Evolutionary conservation across 345 rosid species (phyloP).

Genomic region (Limnanthes douglasii): DNA sequence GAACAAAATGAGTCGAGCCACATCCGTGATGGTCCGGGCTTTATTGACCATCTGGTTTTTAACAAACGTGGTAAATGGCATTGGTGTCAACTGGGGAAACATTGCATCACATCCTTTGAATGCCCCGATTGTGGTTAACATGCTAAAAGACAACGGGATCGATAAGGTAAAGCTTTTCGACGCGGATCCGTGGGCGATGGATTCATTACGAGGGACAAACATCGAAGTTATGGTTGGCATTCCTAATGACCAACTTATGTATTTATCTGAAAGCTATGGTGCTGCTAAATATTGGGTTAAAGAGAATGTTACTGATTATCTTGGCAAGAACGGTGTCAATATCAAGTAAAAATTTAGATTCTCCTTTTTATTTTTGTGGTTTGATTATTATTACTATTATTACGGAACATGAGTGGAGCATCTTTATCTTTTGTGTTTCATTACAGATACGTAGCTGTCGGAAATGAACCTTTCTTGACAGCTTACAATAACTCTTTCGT

Average conservation of each 20-base stretch:
- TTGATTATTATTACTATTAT: not conserved
- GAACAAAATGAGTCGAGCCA: no score
- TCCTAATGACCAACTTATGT: constrained; percentile 41
- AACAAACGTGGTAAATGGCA: constrained; percentile 14
- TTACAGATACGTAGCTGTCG: constrained; percentile 69
- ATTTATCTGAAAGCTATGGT: constrained; percentile 14
- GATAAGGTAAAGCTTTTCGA: constrained; percentile 71
- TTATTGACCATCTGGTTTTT: constrained; percentile 16
- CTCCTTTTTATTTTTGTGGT: not conserved
- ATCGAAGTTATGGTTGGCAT: constrained; percentile 79
- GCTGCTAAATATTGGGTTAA: constrained; percentile 62
- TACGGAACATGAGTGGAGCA: no score
- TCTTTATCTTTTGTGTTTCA: not conserved
- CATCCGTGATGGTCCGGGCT: no score
- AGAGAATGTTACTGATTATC: constrained; percentile 38
- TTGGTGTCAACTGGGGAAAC: constrained; percentile 83
- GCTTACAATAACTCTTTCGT: constrained; percentile 42
- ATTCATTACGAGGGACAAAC: constrained; percentile 29
- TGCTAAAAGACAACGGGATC: constrained; percentile 67
- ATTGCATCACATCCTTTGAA: constrained; percentile 46
- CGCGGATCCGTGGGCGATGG: constrained; percentile 36
- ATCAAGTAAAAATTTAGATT: constrained; percentile 30
- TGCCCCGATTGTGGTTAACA: constrained; percentile 33
- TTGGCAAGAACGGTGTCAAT: constrained; percentile 33
- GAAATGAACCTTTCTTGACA: constrained; percentile 72